Evolutionary conservation across 495 filamentous ascomycete genomes (phyloP).

Genomic region (Neurospora terricola): DNA sequence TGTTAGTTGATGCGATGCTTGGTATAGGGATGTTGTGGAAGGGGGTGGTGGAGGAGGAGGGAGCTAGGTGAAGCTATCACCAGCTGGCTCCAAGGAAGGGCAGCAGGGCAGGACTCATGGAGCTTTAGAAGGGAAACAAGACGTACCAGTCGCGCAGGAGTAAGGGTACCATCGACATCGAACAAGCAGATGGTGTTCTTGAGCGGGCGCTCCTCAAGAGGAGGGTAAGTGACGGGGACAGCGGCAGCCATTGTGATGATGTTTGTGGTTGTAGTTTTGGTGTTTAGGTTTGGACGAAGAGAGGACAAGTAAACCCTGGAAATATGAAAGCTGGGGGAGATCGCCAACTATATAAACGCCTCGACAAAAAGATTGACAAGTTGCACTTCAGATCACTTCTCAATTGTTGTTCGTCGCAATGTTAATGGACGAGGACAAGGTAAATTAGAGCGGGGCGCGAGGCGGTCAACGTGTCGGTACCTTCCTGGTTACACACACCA

Average conservation of each 20-base stretch:
- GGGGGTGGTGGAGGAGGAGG: neutral
- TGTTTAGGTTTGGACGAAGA: neutral
- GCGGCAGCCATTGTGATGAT: conserved; percentile 23
- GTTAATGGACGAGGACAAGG: neutral
- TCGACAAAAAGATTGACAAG: neutral
- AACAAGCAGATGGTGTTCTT: conserved; percentile 88
- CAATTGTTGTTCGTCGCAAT: neutral
- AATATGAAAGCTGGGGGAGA: neutral
- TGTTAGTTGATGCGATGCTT: neutral
- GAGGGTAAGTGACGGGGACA: conserved; percentile 43
- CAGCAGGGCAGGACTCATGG: neutral
- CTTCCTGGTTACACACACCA: neutral
- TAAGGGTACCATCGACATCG: conserved; percentile 87
- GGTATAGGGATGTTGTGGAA: neutral
- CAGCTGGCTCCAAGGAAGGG: neutral
- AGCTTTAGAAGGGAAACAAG: neutral
- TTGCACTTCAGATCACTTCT: neutral
- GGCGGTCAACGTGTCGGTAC: neutral
- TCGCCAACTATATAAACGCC: neutral
- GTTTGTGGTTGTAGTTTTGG: neutral
- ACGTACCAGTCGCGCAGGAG: conserved; percentile 61
- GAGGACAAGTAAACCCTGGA: neutral
- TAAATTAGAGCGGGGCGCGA: neutral
- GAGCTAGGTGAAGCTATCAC: neutral
- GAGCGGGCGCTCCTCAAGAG: conserved; percentile 69